Base-by-base conservation (phyloP, 2,329 filamentous ascomycete genomes). In the Septoria linicola region DNA sequence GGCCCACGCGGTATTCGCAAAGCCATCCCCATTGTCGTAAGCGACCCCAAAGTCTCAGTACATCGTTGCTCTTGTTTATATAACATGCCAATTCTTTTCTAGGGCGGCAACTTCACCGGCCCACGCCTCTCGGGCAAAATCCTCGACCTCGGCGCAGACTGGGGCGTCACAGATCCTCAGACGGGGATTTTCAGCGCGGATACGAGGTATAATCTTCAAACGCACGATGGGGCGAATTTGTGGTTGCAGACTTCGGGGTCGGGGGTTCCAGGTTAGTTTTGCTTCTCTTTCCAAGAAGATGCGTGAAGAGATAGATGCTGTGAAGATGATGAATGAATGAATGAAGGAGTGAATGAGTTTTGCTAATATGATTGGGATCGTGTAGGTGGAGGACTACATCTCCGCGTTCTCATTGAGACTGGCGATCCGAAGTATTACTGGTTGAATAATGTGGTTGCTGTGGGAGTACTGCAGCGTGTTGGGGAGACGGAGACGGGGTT, bases 101-200 rank as follows among this genome's bases (percentile, higher is more conserved):
- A n/a, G 4, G 64, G 63, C 23, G 65, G 64, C 4, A 66, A 66
- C 23, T 63, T 67, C 49, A 65, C 63, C 1, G 65, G 65, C 0
- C 65, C 65, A 1, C 44, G 56, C 8, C 40, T 65, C n/a, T 44
- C 39, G 4, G 64, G 63, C 25, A 58, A 55, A 17, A 64, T 72
- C 27, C 62, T 70, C 7, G 56, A 67, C 21, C 50, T 71, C 1
- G 70, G 69, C 39, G 69, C 69, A 10, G 70, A 72, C 45, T 72
- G 69, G 69, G 68, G 66, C n/a, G 51, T 68, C 16, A 65, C 61
- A 1, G 64, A 66, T 50, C 51, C 57, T 11, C 55, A 61, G 23
- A 66, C 64, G 0, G 63, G 62, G 4, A 43, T 66, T 8, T 64
- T 68, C 47, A 63, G 61, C 2, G 67, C 69, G 1, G 67, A 71